Base-by-base conservation (phyloP, 768 basidiomycete genomes). In the Coprinopsis marcescibilis region DNA sequence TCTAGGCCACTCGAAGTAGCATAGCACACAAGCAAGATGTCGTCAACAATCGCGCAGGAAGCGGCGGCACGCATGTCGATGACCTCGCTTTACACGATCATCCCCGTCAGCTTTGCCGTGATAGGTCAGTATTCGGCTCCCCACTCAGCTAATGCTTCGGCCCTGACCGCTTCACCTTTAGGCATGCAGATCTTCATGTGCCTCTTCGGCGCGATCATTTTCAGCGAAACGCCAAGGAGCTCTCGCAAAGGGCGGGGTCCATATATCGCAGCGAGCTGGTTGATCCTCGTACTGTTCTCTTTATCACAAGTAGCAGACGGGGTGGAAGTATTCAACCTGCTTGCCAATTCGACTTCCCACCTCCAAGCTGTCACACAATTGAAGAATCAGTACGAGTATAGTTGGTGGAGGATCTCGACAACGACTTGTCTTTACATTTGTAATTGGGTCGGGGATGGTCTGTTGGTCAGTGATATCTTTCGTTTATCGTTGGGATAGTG, bases 341-440 rank as follows among this genome's bases (percentile, higher is more conserved):
- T 43, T 4, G 13, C 17, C 26, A 43, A 43, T 20, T 43, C 41
- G 13, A 43, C 41, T 7, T 21, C 19, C 11, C 19, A n/a, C 15
- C 7, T 17, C n/a, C 8, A 27, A 29, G 24, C 24, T 19, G 4
- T 19, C 7, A 43, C 13, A 12, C 4, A 4, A 10, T 27, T 43
- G 4, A 26, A 19, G 17, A 24, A 13, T 5, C n/a, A 17, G 17
- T 43, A 27, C 13, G 41, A 43, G 21, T 43, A 4, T 21, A 43
- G n/a, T 30, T 43, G 41, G 41, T 43, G 41, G 41, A 43, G 41
- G 26, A 27, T 43, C n/a, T 5, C n/a, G 4, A 10, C 41, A n/a
- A 43, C 26, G 11, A 19, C 17, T 8, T 5, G 41, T 12, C 30
- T 43, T 11, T 43, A 27, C 26, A 27, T 43, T 4, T 26, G 26